Percentiles rank a stretch among this genome's conserved stretches.
Evolutionary conservation across 2,329 filamentous ascomycete genomes (phyloP).

Genomic region (Aureobasidium sp.): DNA sequence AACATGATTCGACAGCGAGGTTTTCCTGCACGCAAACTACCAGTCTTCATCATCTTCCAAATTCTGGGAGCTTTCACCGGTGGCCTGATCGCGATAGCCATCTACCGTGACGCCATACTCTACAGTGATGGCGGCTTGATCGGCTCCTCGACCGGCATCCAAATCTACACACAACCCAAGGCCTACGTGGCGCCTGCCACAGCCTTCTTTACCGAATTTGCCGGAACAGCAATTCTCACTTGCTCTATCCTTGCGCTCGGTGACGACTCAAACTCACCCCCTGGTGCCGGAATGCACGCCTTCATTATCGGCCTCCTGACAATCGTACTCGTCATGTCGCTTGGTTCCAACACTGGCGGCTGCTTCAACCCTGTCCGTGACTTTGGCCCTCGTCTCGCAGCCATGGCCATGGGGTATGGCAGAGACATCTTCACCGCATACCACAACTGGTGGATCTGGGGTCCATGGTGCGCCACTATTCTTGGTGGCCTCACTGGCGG

Average conservation of each 20-base stretch:
- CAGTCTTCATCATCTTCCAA: slow-evolving; percentile 47
- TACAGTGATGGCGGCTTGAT: slow-evolving; percentile 34
- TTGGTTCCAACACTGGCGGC: slow-evolving; percentile 43
- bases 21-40: slow-evolving; percentile 46
- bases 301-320: slow-evolving; percentile 43
- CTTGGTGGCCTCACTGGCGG: slow-evolving; percentile 38
- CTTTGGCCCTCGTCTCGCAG: slow-evolving; percentile 44
- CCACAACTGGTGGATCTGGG: slow-evolving; percentile 43
- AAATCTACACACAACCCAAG: slow-evolving; percentile 26
- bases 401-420: slow-evolving; percentile 41
- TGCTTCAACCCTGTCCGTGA: slow-evolving; percentile 46
- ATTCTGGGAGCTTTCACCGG: slow-evolving; percentile 48
- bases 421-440: slow-evolving; percentile 27
- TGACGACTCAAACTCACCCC: slow-evolving; percentile 25
- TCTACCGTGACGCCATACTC: slow-evolving; percentile 36
- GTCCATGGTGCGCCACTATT: slow-evolving; percentile 36
- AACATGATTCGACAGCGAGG: slow-evolving; percentile 30
- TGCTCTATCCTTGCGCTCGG: slow-evolving; percentile 36
- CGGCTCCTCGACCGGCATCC: slow-evolving; percentile 21
- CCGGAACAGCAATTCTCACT: slow-evolving; percentile 30
- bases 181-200: slow-evolving; percentile 27
- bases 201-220: slow-evolving; percentile 42
- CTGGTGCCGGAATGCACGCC: slow-evolving; percentile 46
- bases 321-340: slow-evolving; percentile 32
- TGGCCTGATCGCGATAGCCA: slow-evolving; percentile 39